These are phyloP conservation scores for Kuraishia floccosa DNA, from an alignment of 805 yeast genomes.

Conservation along the genomic window DNA sequence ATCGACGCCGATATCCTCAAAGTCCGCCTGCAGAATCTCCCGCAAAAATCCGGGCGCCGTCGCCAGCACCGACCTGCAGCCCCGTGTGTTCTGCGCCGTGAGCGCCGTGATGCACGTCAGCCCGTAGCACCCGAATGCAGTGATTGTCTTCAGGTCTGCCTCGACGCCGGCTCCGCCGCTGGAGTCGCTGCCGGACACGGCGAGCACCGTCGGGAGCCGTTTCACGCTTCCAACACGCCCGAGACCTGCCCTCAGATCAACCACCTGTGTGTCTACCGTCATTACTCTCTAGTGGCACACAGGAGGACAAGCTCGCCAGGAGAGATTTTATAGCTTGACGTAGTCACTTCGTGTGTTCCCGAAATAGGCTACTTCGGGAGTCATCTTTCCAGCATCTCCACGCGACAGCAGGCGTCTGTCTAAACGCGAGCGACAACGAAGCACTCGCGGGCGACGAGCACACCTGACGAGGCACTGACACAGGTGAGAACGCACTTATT, in stretches of 20 bases:
- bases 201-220: slow-evolving; percentile 26
- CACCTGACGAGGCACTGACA: no score
- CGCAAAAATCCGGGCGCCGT: slow-evolving; percentile 34
- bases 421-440: no score
- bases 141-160: slow-evolving; percentile 76
- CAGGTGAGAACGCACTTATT: no score
- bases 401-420: no score
- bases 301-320: no score
- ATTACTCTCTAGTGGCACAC: no score
- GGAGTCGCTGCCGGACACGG: slow-evolving; percentile 70
- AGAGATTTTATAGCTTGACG: no score
- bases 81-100: slow-evolving; percentile 67
- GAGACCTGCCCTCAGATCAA: slow-evolving; percentile 2
- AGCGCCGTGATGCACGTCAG: slow-evolving; percentile 69
- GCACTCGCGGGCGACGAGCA: no score
- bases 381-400: no score
- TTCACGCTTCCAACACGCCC: background rate
- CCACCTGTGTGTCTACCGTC: slow-evolving; percentile 1
- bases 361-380: no score
- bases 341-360: no score
- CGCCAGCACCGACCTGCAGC: slow-evolving; percentile 28
- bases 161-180: slow-evolving; percentile 94
- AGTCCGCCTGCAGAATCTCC: slow-evolving; percentile 39
- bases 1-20: slow-evolving; percentile 52
- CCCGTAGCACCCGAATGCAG: slow-evolving; percentile 73